Base-by-base conservation (phyloP, 2,329 filamentous ascomycete species). In the Cladophialophora bantiana region DNA sequence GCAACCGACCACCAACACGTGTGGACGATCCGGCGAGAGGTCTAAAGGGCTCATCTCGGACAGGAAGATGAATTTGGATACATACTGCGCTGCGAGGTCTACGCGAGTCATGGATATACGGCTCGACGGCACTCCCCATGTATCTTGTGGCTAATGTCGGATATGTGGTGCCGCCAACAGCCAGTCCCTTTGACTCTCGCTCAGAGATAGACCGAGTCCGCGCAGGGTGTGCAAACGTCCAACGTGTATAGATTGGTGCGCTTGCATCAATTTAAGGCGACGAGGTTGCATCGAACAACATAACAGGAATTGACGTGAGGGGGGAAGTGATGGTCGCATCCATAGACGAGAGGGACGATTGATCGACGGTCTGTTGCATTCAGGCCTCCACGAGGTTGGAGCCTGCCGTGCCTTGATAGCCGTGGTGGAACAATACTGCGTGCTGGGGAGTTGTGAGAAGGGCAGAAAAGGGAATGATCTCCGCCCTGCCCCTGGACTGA, bases 281-380 rank as follows among this genome's bases (percentile, higher is more conserved):
- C 36, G 20, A 62, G 10, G 60, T 62, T 55, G 60, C 60, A 62
- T 62, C 54, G 60, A 56, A 36, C 52, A 56, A 62, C 60, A 48
- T 18, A 7, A 15, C 13, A 42, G 55, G 7, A 58, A 13, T 36
- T 36, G 26, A 56, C 20, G 35, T n/a, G 53, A 20, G 31, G 26
- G 12, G 31, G 4, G 10, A 34, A 38, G 4, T 54, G 50, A 32
- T 60, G 35, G 57, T 48, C 35, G n/a, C 55, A 65, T 54, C 45
- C 42, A 18, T n/a, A 35, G 35, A 55, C 20, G 31, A 45, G 10
- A 32, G 38, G 38, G 50, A 52, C 58, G 64, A 66, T 59, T 62
- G 64, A 66, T 59, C 59, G 58, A 59, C 54, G 20, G 36, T 58
- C 52, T 31, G 55, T 62, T 62, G 59, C 59, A 62, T 62, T 66